Evolutionary conservation across 306 rosid species (phyloP).

Genomic region (Rosa lucieae): DNA sequence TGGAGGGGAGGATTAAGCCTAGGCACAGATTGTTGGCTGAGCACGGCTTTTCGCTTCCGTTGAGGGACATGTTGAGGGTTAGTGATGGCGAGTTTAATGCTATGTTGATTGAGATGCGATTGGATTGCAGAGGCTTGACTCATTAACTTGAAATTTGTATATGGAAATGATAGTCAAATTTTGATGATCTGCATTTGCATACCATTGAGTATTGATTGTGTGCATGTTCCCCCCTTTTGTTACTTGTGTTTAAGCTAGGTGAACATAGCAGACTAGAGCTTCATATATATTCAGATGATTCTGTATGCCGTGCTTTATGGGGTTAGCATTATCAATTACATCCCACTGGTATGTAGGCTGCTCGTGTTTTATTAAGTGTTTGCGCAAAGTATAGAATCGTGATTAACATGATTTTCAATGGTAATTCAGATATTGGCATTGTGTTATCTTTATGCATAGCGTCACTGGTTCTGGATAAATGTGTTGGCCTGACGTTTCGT

Average conservation of each 20-base stretch:
- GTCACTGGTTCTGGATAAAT: neutral
- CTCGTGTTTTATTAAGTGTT: neutral
- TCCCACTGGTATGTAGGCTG: neutral
- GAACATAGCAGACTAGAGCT: neutral
- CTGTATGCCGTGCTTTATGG: neutral
- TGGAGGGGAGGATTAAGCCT: conserved; percentile 69
- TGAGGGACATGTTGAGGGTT: conserved; percentile 57
- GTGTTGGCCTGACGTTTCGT: too few relatives aligned
- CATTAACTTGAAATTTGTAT: conserved; percentile 8
- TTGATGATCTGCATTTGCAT: neutral
- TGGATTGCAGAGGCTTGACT: conserved; percentile 29
- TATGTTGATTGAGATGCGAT: conserved; percentile 47
- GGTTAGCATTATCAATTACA: neutral
- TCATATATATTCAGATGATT: neutral
- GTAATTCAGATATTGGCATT: neutral
- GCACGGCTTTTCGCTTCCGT: conserved; percentile 49
- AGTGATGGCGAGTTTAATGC: conserved; percentile 67
- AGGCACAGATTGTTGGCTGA: conserved; percentile 46
- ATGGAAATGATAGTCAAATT: neutral
- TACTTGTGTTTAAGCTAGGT: neutral
- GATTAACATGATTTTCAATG: neutral
- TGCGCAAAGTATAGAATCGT: too few relatives aligned
- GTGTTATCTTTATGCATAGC: neutral
- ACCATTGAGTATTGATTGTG: neutral
- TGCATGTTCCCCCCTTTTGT: neutral